Conservation (phyloP, 768 basidiomycete genomes). For the Amanita muscaria region DNA sequence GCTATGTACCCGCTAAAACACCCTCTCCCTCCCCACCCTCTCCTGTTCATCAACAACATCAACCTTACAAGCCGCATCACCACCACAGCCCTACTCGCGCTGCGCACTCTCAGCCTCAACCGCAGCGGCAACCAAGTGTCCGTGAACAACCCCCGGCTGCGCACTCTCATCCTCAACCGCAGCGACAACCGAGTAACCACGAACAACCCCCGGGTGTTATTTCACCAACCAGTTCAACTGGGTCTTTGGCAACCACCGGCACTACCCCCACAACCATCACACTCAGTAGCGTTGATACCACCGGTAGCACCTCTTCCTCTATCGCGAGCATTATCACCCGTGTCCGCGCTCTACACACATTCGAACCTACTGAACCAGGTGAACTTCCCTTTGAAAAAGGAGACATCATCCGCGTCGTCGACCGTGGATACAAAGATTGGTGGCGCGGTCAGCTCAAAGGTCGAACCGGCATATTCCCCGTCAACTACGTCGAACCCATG, state of each 20-base stretch:
- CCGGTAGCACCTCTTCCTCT: slow-evolving; percentile 7
- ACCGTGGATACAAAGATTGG: slow-evolving; percentile 93
- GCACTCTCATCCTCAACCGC: slow-evolving; percentile 12
- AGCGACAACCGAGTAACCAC: slow-evolving; percentile 12
- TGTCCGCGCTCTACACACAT: slow-evolving; percentile 83
- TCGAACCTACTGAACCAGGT: slow-evolving; percentile 79
- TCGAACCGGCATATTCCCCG: slow-evolving; percentile 90
- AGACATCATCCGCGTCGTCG: slow-evolving; percentile 91
- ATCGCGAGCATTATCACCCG: slow-evolving; percentile 55
- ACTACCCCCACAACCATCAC: slow-evolving; percentile 15
- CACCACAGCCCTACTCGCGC: slow-evolving; percentile 6
- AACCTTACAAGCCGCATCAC: slow-evolving; percentile 18
- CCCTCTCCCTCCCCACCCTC: slow-evolving; percentile 28
- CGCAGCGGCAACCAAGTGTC: slow-evolving; percentile 13
- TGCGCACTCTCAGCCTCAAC: slow-evolving; percentile 10
- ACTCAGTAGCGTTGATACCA: too few relatives aligned
- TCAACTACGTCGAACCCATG: slow-evolving; percentile 89
- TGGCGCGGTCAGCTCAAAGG: slow-evolving; percentile 91
- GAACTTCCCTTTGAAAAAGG: slow-evolving; percentile 90
- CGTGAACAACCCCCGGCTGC: slow-evolving; percentile 13
- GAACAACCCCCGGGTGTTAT: slow-evolving; percentile 14
- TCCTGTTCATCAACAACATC: slow-evolving; percentile 17
- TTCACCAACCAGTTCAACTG: slow-evolving; percentile 14
- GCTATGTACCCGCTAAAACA: slow-evolving; percentile 53
- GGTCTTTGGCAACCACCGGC: slow-evolving; percentile 6